phyloP scores from a whole-genome alignment of 306 rosid species.

The Prunus mume region DNA sequence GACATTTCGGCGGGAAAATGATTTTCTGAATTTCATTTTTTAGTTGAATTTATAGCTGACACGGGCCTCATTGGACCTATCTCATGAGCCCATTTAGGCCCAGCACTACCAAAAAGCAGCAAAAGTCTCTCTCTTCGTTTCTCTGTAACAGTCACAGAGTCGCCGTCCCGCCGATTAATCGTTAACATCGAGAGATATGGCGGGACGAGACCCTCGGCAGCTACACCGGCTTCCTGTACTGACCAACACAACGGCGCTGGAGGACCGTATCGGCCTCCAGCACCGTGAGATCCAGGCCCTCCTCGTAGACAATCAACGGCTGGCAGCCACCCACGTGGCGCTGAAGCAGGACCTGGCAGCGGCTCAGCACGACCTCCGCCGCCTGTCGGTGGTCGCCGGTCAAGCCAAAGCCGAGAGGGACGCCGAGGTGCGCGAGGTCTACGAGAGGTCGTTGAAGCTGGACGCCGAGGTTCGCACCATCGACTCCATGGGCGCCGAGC shows the following conservation, averaged over 20 bases:
- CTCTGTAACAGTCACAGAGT: background rate
- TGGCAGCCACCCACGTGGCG: constrained; percentile 76
- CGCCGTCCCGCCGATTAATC: background rate
- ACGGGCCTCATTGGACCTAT: background rate
- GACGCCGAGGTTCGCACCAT: constrained; percentile 67
- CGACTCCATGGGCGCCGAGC: constrained; percentile 53
- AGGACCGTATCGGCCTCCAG: constrained; percentile 56
- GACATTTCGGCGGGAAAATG: constrained; percentile 47
- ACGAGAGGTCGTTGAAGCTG: constrained; percentile 64
- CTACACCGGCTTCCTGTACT: constrained; percentile 27
- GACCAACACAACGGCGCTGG: constrained; percentile 41
- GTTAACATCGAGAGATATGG: background rate
- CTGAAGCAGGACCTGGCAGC: constrained; percentile 77
- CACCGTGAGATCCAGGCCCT: constrained; percentile 76
- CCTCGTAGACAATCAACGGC: constrained; percentile 75
- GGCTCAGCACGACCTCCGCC: constrained; percentile 60
- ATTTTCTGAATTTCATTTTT: background rate
- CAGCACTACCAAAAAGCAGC: background rate
- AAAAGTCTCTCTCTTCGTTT: too few relatives aligned
- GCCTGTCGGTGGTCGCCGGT: constrained; percentile 45
- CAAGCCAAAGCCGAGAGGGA: constrained; percentile 62
- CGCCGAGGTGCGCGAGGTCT: constrained; percentile 63
- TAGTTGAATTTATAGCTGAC: background rate
- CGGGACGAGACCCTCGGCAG: constrained; percentile 29
- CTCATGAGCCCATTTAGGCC: background rate